phyloP scores from a whole-genome alignment of 2,329 filamentous ascomycete species.

The Ilyonectria robusta region DNA sequence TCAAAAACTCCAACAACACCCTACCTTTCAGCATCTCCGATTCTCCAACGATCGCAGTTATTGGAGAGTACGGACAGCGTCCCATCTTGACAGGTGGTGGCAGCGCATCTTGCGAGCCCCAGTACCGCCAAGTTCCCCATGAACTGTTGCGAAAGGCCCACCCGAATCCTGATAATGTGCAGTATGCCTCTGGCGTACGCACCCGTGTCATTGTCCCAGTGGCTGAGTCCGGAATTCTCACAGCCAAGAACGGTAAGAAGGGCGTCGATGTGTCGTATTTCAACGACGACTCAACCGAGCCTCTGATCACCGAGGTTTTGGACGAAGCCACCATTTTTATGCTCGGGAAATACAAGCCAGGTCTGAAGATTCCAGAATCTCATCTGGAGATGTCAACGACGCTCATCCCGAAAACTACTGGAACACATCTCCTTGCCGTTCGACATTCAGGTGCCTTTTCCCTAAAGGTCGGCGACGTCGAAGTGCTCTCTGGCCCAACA shows the following conservation, averaged over 20 bases:
- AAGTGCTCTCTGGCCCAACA: slow-evolving; percentile 21
- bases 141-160: slow-evolving; percentile 18
- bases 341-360: slow-evolving; percentile 27
- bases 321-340: slow-evolving; percentile 28
- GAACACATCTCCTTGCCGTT: slow-evolving; percentile 29
- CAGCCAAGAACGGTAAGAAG: not conserved
- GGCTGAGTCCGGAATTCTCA: slow-evolving; percentile 9
- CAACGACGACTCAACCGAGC: slow-evolving; percentile 5
- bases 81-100: slow-evolving; percentile 35
- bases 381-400: slow-evolving; percentile 26
- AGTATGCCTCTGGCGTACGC: slow-evolving; percentile 29
- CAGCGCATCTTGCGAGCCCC: slow-evolving; percentile 33
- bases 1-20: slow-evolving; percentile 29
- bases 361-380: slow-evolving; percentile 12
- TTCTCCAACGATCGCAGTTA: slow-evolving; percentile 18
- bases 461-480: slow-evolving; percentile 7
- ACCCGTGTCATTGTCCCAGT: slow-evolving; percentile 32
- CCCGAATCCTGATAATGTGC: not conserved
- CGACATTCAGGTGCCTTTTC: slow-evolving; percentile 29
- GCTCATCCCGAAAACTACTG: slow-evolving; percentile 25
- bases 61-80: slow-evolving; percentile 29
- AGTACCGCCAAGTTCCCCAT: slow-evolving; percentile 30
- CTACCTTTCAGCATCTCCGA: slow-evolving; percentile 18
- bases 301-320: slow-evolving; percentile 19
- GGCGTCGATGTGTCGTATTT: slow-evolving; percentile 28